Evolutionary conservation across 2,329 filamentous ascomycete species (phyloP), one percentile per base, ranked within the genome.

Genomic region (Fusarium solani-melongenae): DNA sequence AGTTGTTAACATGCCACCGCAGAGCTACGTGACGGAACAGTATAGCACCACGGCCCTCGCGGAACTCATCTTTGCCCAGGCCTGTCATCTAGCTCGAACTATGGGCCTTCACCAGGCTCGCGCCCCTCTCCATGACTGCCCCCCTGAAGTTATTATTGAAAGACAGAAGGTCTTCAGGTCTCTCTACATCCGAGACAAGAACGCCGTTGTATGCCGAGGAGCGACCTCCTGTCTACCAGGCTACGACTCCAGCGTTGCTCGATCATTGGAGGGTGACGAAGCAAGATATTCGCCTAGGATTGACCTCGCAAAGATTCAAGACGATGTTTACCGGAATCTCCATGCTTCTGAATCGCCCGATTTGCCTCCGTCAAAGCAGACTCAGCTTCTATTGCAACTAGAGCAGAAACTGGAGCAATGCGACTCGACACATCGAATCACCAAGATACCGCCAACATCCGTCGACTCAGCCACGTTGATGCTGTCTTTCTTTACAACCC

Each of bases 31-130:
- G 10, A 74, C 74, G 12, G 77, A 78, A 24, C 77, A 78, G 7
- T 78, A 78, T 33, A 78, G 77, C 24, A 72, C 77, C 3, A 69
- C 71, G 2, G 68, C 71, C 7, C 65, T 78, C 22, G 74, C 77
- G 14, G 77, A 76, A 39, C 39, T 78, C 2, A 62, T 78, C 10
- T 78, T 78, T 38, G 75, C 77, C 31, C 76, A 78, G 38, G 77
- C 77, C 8, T 78, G 77, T 22, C 56, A 76, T 5, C 59, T 78
- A 34, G 77, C 77, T 36, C 72, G 77, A 7, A 78, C 71, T 9
- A 78, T 78, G 75, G 77, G 77, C 0, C 74, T 78, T 41, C 75
- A 78, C 62, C 77, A 77, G 15, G 60, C 53, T 20, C 58, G 62
- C n/a, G 70, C 74, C 17, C 69, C 65, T 22, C 57, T 46, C 9